These are phyloP conservation scores for Pyrrhoderma lamaoense DNA, from an alignment of 1,284 basidiomycete species.

Conservation along the genomic window DNA sequence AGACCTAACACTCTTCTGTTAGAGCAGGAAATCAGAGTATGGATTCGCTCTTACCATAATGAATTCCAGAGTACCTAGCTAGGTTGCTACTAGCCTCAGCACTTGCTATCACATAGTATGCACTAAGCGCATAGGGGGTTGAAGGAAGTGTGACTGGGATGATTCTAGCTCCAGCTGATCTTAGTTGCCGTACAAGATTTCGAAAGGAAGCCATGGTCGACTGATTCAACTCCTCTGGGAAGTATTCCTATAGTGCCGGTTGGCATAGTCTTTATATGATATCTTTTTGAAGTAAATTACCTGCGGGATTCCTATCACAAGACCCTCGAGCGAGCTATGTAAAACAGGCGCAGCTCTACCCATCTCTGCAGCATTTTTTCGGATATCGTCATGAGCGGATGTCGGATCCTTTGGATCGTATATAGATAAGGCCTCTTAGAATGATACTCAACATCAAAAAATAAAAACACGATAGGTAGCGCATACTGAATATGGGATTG, in stretches of 20 bases:
- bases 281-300: slow-evolving; percentile 23
- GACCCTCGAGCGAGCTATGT: slow-evolving; percentile 29
- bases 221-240: slow-evolving; percentile 62
- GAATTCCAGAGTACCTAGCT: slow-evolving; percentile 83
- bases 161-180: slow-evolving; percentile 58
- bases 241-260: slow-evolving; percentile 57
- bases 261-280: slow-evolving; percentile 23
- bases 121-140: slow-evolving; percentile 75
- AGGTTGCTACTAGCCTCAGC: slow-evolving; percentile 95
- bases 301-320: slow-evolving; percentile 54
- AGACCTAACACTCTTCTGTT: slow-evolving; percentile 32
- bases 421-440: slow-evolving; percentile 51
- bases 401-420: slow-evolving; percentile 81
- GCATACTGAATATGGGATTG: slow-evolving; percentile 56
- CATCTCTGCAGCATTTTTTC: slow-evolving; percentile 28
- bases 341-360: slow-evolving; percentile 17
- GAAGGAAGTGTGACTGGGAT: slow-evolving; percentile 73
- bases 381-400: slow-evolving; percentile 40
- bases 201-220: slow-evolving; percentile 44
- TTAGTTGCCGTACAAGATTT: slow-evolving; percentile 42
- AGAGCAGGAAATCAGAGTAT: background rate
- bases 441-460: slow-evolving; percentile 1
- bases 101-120: slow-evolving; percentile 92
- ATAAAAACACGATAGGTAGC: background rate
- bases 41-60: slow-evolving; percentile 43